phyloP scores from a whole-genome alignment of 805 yeast genomes.

The Tetrapisispora pingtungensis region DNA sequence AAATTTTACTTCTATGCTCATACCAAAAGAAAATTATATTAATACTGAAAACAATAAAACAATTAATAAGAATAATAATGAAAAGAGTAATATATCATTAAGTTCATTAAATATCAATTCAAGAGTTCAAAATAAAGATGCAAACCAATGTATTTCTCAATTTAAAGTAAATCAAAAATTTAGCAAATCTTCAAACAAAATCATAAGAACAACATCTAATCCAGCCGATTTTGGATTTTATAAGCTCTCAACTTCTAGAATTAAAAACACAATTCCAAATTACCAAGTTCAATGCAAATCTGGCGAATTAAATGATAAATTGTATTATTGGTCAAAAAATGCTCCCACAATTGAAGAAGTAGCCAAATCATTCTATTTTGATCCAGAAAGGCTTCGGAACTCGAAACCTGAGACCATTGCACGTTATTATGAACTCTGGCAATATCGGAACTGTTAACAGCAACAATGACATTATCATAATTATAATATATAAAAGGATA shows the following conservation, averaged over 20 bases:
- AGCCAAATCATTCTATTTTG: not conserved
- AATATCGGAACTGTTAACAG: not conserved
- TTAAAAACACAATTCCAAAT: not conserved
- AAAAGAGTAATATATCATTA: no score
- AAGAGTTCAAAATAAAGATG: no score
- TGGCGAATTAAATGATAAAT: constrained; percentile 1
- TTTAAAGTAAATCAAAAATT: no score
- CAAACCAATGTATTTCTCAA: no score
- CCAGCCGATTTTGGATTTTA: constrained; percentile 1
- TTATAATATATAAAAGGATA: not conserved
- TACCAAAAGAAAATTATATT: not conserved
- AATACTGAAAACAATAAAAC: not conserved
- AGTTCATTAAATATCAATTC: no score
- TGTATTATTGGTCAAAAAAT: constrained; percentile 2
- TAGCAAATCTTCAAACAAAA: not conserved
- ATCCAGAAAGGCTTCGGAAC: not conserved
- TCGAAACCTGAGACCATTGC: constrained; percentile 1
- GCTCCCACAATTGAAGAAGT: constrained; percentile 4
- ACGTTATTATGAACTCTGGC: constrained; percentile 3
- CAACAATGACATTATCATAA: not conserved
- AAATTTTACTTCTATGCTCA: not conserved
- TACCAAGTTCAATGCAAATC: constrained; percentile 1
- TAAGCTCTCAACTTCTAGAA: not conserved
- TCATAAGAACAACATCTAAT: not conserved
- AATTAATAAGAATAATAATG: not conserved